These are phyloP conservation scores for Dalechampia spathulata DNA, from an alignment of 441 rosid species.

Conservation along the genomic window DNA sequence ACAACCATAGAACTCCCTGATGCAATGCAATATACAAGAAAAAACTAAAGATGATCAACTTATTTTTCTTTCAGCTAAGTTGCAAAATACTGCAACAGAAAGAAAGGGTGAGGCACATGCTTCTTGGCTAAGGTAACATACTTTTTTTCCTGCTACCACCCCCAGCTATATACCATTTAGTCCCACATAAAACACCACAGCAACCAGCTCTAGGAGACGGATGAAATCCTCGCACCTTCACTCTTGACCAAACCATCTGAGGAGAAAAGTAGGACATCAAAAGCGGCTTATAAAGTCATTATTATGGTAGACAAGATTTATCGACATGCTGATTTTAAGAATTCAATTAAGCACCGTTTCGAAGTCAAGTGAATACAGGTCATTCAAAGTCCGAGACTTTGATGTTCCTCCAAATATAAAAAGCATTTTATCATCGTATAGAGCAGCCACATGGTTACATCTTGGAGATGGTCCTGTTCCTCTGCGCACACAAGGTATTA, in stretches of 20 bases:
- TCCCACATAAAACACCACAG: conserved; percentile 85
- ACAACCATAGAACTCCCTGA: not conserved
- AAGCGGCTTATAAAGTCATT: conserved; percentile 1
- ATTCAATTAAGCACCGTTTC: conserved; percentile 56
- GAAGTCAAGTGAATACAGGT: conserved; percentile 90
- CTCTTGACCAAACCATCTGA: conserved; percentile 97
- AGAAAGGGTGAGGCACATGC: not conserved
- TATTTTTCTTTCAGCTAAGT: not conserved
- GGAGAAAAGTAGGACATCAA: conserved; percentile 16
- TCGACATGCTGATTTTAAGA: not conserved
- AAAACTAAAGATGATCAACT: not conserved
- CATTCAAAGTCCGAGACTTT: conserved; percentile 77
- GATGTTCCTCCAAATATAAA: conserved; percentile 83
- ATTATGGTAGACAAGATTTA: not conserved
- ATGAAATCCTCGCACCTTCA: conserved; percentile 84
- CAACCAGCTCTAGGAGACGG: conserved; percentile 93
- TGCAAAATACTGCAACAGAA: not conserved
- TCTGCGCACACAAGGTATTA: conserved; percentile 29
- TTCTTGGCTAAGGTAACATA: conserved; percentile 30
- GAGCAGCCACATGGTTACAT: conserved; percentile 79
- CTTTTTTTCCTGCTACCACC: conserved; percentile 97
- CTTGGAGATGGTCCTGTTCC: conserved; percentile 92
- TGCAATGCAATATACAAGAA: not conserved
- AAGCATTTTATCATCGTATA: conserved; percentile 74
- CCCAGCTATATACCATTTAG: conserved; percentile 94